Evolutionary conservation across 2,329 filamentous ascomycete genomes (phyloP), one percentile per base, ranked within the genome.

Genomic region (Alternaria ethzedia): DNA sequence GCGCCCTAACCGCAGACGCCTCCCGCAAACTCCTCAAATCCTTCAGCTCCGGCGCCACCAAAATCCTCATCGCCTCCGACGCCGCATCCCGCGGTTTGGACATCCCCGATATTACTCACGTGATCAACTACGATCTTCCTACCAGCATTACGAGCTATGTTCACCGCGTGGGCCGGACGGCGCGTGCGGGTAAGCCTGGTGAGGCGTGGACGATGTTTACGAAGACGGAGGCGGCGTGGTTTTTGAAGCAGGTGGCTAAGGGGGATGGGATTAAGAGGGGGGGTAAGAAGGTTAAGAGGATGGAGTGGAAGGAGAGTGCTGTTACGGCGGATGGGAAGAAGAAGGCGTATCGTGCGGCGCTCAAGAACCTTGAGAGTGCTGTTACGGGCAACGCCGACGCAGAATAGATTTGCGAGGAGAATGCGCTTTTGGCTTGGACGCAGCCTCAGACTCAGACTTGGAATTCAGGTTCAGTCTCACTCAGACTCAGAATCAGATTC

Each of bases 111-210:
- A 86, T 98, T 50, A 89, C 90, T 36, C 92, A 97, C 75, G 93
- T 98, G 50, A 84, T 98, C 80, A 97, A 97, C 82, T 98, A 98
- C 83, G 95, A 97, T 78, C 86, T 97, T 55, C 95, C 95, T 0
- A 86, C 89, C 5, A 94, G 90, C 73, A 83, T 94, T 32, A 91
- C 91, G 6, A 91, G 89, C 23, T 98, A 98, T 73, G 89, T 98
- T 5, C 96, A 98, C 78, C 90, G 96, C 44, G 93, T 97, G 2
- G 95, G 96, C 41, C 89, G 96, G 60, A 97, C 95, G 1, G 95
- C 95, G 1, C 87, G 94, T 77, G 96, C 93, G 0, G 93, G 91
- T 2, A 88, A 89, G 58, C 70, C 82, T 1, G 95, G 95, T 2
- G 86, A 89, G 51, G 93, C 95, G 1, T 97, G 94, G 92, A 97